Percentiles rank a stretch among this genome's conserved stretches.
phyloP scores from a whole-genome alignment of 257 asterid genomes.

The Knoxia roxburghii region DNA sequence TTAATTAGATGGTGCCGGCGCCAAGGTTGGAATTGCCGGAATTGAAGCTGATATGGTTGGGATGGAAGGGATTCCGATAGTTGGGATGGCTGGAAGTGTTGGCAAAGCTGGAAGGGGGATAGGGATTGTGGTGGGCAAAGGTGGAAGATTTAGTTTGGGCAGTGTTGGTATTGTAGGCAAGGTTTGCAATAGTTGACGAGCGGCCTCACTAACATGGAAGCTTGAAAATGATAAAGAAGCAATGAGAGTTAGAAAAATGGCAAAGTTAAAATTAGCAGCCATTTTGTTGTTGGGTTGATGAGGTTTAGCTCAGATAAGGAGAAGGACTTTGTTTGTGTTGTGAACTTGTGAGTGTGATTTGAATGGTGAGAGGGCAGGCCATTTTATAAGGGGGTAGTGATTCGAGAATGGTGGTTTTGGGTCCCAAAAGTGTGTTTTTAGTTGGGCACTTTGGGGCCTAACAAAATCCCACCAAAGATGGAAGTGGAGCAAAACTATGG shows the following conservation, averaged over 20 bases:
- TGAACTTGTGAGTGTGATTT: too few relatives aligned
- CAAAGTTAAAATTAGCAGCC: background rate
- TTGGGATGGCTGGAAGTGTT: constrained; percentile 23
- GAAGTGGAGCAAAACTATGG: too few relatives aligned
- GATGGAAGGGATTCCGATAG: background rate
- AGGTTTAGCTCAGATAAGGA: too few relatives aligned
- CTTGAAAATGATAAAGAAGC: constrained; percentile 1
- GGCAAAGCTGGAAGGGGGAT: constrained; percentile 10
- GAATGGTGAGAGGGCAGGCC: too few relatives aligned
- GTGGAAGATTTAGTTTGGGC: background rate
- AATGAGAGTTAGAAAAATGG: background rate
- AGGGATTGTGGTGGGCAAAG: background rate
- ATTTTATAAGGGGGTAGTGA: too few relatives aligned
- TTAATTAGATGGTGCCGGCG: constrained; percentile 32
- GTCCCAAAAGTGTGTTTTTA: too few relatives aligned
- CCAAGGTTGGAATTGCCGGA: constrained; percentile 20
- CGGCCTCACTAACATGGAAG: background rate
- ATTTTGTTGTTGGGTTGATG: background rate
- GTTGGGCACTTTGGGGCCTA: too few relatives aligned
- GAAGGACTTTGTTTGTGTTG: too few relatives aligned
- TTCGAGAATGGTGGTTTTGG: too few relatives aligned
- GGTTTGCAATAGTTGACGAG: constrained; percentile 11
- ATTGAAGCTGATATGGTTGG: constrained; percentile 20
- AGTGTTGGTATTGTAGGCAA: background rate
- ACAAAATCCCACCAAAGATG: too few relatives aligned